Evolutionary conservation across 768 basidiomycete species (phyloP).

Genomic region (Psilocybe azurescens): DNA sequence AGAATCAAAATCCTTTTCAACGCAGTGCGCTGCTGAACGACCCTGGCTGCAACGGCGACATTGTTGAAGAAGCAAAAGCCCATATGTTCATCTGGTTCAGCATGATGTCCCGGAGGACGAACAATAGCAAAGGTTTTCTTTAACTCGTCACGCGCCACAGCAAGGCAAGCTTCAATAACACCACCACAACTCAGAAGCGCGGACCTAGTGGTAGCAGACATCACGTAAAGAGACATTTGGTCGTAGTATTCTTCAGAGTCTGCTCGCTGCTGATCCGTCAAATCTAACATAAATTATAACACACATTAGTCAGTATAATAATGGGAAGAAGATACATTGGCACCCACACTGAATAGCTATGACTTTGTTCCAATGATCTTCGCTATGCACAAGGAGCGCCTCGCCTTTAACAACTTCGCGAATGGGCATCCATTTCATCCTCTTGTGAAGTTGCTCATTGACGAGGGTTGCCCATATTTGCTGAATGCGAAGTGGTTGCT

Average conservation of each 20-base stretch:
- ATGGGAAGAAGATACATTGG: slow-evolving; percentile 14
- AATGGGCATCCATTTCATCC: slow-evolving; percentile 82
- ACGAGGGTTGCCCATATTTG: slow-evolving; percentile 73
- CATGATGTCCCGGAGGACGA: slow-evolving; percentile 97
- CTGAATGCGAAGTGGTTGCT: slow-evolving; percentile 87
- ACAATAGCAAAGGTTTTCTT: slow-evolving; percentile 94
- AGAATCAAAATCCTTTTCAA: slow-evolving; percentile 88
- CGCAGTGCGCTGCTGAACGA: slow-evolving; percentile 71
- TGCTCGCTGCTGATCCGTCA: slow-evolving; percentile 75
- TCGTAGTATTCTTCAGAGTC: slow-evolving; percentile 87
- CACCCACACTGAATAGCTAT: slow-evolving; percentile 80
- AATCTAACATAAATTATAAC: slow-evolving; percentile 47
- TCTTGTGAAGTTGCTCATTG: slow-evolving; percentile 58
- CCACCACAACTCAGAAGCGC: slow-evolving; percentile 93
- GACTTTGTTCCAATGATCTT: slow-evolving; percentile 93
- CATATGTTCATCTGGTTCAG: slow-evolving; percentile 98
- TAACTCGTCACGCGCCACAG: slow-evolving; percentile 81
- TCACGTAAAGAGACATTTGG: slow-evolving; percentile 90
- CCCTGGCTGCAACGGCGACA: slow-evolving; percentile 89
- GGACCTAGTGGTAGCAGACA: slow-evolving; percentile 80
- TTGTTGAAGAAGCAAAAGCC: slow-evolving; percentile 99
- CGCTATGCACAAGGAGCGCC: slow-evolving; percentile 87
- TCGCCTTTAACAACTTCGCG: slow-evolving; percentile 78
- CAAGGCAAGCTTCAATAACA: slow-evolving; percentile 87
- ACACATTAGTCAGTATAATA: slow-evolving; percentile 5